These are phyloP conservation scores for Chlorella sp. DNA, from an alignment of 139 green algal species.

Conservation along the genomic window DNA sequence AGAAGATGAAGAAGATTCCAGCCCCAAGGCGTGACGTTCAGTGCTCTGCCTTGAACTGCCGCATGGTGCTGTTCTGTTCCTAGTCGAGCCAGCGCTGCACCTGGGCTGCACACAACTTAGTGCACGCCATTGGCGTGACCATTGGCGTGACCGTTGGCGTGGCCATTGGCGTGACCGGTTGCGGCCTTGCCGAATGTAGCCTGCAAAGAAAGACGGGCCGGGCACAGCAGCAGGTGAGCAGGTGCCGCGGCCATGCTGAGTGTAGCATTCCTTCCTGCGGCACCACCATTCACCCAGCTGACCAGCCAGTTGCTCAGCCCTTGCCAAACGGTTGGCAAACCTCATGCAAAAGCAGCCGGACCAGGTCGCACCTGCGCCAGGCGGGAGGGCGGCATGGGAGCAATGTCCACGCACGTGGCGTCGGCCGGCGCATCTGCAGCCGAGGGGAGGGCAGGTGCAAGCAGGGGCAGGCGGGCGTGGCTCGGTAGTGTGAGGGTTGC, in stretches of 20 bases:
- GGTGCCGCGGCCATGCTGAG: neutral
- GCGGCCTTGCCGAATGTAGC: neutral
- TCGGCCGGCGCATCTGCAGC: conserved; percentile 4
- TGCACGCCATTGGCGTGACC: conserved; percentile 9
- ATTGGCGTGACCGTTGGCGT: conserved; percentile 20
- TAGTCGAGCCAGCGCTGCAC: neutral
- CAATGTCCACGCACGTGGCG: conserved; percentile 8
- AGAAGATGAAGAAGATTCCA: no score
- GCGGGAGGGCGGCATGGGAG: conserved; percentile 12
- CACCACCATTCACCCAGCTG: neutral
- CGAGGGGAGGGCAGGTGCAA: neutral
- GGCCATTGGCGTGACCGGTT: neutral
- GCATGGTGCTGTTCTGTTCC: neutral
- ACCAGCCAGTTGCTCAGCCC: no score
- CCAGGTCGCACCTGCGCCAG: neutral
- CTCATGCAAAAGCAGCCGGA: neutral
- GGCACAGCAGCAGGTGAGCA: neutral
- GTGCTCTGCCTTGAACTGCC: no score
- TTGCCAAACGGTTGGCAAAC: neutral
- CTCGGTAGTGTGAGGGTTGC: no score
- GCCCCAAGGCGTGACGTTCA: no score
- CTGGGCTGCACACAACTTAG: neutral
- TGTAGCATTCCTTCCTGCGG: no score
- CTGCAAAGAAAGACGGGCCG: neutral
- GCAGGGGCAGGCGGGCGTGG: neutral